Percentiles rank a stretch among this genome's conserved stretches.
Evolutionary conservation across 2,329 filamentous ascomycete species (phyloP).

Genomic region (Tolypocladium guangdongense): DNA sequence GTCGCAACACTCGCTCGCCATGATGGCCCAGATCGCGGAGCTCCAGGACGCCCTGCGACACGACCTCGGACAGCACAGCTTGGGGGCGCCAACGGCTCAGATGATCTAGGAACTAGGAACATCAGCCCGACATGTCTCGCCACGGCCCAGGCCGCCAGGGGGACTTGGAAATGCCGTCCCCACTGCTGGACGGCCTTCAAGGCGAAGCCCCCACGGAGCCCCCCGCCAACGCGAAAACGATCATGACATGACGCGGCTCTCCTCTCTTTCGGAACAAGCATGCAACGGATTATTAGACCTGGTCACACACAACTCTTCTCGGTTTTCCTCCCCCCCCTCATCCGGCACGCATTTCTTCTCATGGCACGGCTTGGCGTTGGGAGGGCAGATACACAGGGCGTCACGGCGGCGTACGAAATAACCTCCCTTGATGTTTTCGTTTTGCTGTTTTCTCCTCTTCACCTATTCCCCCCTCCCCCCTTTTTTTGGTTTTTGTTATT

Average conservation of each 20-base stretch:
- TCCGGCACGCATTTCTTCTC: constrained; percentile 2
- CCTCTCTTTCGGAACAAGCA: not conserved
- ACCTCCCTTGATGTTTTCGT: no score
- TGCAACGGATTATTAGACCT: not conserved
- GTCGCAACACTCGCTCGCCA: constrained; percentile 31
- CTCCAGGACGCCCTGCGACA: constrained; percentile 32
- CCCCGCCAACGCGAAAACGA: not conserved
- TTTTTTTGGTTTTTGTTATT: no score
- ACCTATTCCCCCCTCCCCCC: no score
- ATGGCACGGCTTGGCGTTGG: not conserved
- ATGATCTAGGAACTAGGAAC: constrained; percentile 25
- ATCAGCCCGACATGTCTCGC: constrained; percentile 1
- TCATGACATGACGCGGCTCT: not conserved
- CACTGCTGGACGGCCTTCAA: not conserved
- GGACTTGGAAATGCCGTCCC: not conserved
- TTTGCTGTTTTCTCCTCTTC: no score
- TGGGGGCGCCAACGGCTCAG: constrained; percentile 28
- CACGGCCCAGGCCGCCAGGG: not conserved
- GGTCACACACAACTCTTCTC: not conserved
- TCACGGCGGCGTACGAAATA: no score
- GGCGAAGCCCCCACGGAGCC: not conserved
- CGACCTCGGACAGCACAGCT: constrained; percentile 17
- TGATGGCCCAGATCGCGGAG: constrained; percentile 38
- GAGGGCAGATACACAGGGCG: not conserved
- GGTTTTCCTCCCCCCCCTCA: constrained; percentile 2